Evolutionary conservation across 345 rosid genomes (phyloP).

Genomic region (Aquilaria yunnanensis): DNA sequence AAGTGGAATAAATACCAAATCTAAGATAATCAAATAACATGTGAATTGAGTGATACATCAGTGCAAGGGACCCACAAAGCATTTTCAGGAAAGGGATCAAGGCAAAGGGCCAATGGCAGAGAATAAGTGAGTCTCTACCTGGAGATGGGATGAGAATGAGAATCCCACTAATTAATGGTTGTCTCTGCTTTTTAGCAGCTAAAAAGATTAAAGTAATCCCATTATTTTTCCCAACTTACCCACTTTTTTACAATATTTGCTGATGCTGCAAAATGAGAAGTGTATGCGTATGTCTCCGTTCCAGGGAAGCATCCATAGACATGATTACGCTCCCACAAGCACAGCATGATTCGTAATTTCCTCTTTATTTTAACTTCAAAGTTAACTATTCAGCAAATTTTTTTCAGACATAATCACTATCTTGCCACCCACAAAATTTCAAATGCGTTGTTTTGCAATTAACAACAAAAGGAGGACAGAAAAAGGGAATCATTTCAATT

Average conservation of each 20-base stretch:
- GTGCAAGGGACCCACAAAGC: conserved; percentile 65
- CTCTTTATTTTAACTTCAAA: no score
- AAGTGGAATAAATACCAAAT: conserved; percentile 19
- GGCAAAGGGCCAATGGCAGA: conserved; percentile 14
- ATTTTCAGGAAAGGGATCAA: conserved; percentile 13
- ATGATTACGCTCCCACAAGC: no score
- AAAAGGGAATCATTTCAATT: no score
- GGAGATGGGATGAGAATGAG: conserved; percentile 46
- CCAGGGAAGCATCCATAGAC: no score
- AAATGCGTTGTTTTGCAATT: no score
- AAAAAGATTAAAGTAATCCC: conserved; percentile 8
- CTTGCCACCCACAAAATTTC: no score
- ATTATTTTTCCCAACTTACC: conserved; percentile 7
- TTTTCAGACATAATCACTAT: no score
- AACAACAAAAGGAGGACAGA: no score
- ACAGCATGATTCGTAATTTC: no score
- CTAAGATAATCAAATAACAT: conserved; percentile 16
- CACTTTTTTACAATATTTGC: neutral
- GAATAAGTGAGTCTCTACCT: conserved; percentile 26
- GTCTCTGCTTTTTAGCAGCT: conserved; percentile 15
- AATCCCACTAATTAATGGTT: conserved; percentile 48
- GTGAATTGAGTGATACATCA: conserved; percentile 23
- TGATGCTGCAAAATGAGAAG: neutral
- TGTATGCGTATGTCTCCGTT: neutral
- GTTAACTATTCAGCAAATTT: no score